A percentile compares a stretch with the other conserved stretches of the same genome.
Evolutionary conservation across 2,329 filamentous ascomycete genomes (phyloP).

Genomic region (Penicillium palitans): DNA sequence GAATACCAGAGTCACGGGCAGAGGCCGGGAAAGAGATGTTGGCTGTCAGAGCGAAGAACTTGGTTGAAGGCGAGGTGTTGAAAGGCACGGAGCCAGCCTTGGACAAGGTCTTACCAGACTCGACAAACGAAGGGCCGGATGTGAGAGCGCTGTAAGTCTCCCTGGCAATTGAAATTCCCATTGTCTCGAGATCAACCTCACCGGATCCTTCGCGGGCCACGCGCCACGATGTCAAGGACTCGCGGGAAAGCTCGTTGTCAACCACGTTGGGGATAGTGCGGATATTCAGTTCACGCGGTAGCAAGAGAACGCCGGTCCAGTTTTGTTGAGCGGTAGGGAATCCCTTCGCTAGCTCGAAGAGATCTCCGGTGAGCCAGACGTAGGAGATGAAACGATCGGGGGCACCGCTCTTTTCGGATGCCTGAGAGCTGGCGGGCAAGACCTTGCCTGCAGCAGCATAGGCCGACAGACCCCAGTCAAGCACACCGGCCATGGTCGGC

Average conservation of each 20-base stretch:
- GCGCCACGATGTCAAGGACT: slow-evolving; percentile 4
- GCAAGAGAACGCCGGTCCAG: slow-evolving; percentile 17
- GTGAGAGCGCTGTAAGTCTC: slow-evolving; percentile 17
- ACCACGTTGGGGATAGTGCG: slow-evolving; percentile 15
- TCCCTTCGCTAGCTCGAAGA: slow-evolving; percentile 9
- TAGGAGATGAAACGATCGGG: slow-evolving; percentile 21
- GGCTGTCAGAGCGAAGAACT: slow-evolving; percentile 4
- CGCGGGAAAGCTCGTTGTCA: slow-evolving; percentile 13
- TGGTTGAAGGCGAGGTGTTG: slow-evolving; percentile 1
- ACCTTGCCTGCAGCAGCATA: slow-evolving; percentile 24
- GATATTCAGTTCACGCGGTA: slow-evolving; percentile 18
- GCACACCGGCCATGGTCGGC: slow-evolving; percentile 22
- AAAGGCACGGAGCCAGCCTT: slow-evolving; percentile 2
- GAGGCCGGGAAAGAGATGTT: slow-evolving; percentile 4
- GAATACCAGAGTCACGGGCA: background rate
- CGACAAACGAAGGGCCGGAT: background rate
- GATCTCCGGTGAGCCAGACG: slow-evolving; percentile 21
- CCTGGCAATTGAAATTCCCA: slow-evolving; percentile 21
- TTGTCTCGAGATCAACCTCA: slow-evolving; percentile 13
- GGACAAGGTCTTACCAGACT: slow-evolving; percentile 6
- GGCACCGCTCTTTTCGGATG: slow-evolving; percentile 17
- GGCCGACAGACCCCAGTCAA: slow-evolving; percentile 21
- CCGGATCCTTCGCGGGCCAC: slow-evolving; percentile 1
- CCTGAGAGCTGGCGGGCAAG: slow-evolving; percentile 15
- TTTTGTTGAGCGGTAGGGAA: slow-evolving; percentile 20